A percentile compares a stretch with the other conserved stretches of the same genome.
These are phyloP conservation scores for Jimgerdemannia lactiflua DNA, from an alignment of 192 early-diverging fungal species.

Conservation along the genomic window DNA sequence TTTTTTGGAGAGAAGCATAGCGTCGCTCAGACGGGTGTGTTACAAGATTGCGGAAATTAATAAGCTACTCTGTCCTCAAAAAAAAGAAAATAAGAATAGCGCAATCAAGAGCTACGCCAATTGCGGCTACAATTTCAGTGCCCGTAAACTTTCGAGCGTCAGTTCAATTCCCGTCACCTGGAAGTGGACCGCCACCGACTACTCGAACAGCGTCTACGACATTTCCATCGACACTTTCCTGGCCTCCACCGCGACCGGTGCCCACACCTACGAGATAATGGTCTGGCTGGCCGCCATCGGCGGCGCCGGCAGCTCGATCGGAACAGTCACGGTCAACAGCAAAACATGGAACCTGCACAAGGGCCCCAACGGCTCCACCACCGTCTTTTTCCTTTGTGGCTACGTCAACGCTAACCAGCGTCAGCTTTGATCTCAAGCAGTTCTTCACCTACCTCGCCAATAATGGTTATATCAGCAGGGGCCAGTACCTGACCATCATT, in stretches of 20 bases:
- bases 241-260: conserved; percentile 1
- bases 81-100: too few relatives aligned
- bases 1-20: too few relatives aligned
- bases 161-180: conserved; percentile 1
- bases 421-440: conserved; percentile 1
- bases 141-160: conserved; percentile 5
- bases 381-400: conserved; percentile 13
- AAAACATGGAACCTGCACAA: conserved; percentile 8
- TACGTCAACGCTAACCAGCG: not conserved
- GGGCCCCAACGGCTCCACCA: conserved; percentile 9
- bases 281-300: conserved; percentile 11
- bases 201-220: conserved; percentile 8
- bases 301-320: conserved; percentile 12
- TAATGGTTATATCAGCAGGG: conserved; percentile 3
- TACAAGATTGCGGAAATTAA: too few relatives aligned
- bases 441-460: conserved; percentile 1
- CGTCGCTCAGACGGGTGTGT: too few relatives aligned
- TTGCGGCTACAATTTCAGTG: conserved; percentile 1
- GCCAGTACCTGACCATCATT: conserved; percentile 7
- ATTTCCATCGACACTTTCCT: conserved; percentile 10
- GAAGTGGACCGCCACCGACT: conserved; percentile 1
- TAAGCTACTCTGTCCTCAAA: too few relatives aligned
- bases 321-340: not conserved
- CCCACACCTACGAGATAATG: conserved; percentile 6
- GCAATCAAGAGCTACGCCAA: conserved; percentile 11